Percentiles rank a stretch among this genome's conserved stretches.
Evolutionary conservation across 225 moss, liverwort and hornwort genomes (phyloP).

Genomic region (Thuidium tamariscinum): DNA sequence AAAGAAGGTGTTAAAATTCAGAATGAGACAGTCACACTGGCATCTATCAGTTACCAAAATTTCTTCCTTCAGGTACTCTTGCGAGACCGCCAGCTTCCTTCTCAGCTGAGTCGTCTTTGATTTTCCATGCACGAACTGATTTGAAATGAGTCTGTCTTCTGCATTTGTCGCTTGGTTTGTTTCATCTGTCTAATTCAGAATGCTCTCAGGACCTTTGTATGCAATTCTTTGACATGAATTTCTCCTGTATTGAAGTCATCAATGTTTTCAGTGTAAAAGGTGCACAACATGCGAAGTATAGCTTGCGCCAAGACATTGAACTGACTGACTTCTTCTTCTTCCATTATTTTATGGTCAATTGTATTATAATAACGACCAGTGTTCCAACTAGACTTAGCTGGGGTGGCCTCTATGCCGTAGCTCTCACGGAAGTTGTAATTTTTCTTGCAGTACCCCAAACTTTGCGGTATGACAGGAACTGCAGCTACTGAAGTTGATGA

Average conservation of each 20-base stretch:
- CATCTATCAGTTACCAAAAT: conserved; percentile 93
- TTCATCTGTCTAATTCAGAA: background rate
- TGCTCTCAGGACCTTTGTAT: background rate
- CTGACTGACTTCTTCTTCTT: background rate
- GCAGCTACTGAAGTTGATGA: conserved; percentile 90
- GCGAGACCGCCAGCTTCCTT: background rate
- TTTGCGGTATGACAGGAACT: conserved; percentile 98
- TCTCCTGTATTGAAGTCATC: background rate
- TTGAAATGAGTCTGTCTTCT: background rate
- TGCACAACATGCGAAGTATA: background rate
- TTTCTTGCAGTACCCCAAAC: conserved; percentile 56
- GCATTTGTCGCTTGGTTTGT: background rate
- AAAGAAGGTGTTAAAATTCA: conserved; percentile 89
- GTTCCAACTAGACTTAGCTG: background rate
- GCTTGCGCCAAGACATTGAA: background rate
- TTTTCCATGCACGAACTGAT: background rate
- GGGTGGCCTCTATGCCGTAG: background rate
- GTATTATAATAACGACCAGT: background rate
- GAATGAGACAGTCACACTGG: conserved; percentile 92
- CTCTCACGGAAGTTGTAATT: background rate
- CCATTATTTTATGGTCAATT: background rate
- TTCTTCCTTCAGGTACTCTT: conserved; percentile 76
- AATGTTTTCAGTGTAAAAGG: background rate
- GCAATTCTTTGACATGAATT: background rate
- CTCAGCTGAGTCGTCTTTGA: background rate